phyloP scores from a whole-genome alignment of 106 monocot genomes.

The Dendrobium officinale region DNA sequence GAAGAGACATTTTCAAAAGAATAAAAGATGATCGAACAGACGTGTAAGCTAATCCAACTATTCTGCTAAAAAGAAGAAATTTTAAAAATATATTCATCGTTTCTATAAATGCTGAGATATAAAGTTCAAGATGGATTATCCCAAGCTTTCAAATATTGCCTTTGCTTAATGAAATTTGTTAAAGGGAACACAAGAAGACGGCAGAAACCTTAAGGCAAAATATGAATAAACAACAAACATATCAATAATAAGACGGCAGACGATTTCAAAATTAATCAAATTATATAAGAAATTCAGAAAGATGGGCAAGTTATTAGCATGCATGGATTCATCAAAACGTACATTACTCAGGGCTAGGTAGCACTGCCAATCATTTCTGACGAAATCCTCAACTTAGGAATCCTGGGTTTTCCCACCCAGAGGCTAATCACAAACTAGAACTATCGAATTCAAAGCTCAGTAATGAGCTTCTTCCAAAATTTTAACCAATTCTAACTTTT shows the following conservation, averaged over 20 bases:
- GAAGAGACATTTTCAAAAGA: background rate
- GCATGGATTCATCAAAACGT: background rate
- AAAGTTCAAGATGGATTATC: background rate
- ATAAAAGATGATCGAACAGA: background rate
- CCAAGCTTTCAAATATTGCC: background rate
- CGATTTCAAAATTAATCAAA: background rate
- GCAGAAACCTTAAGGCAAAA: background rate
- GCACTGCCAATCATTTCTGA: background rate
- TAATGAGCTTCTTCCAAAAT: background rate
- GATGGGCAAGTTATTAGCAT: background rate
- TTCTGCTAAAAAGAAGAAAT: background rate
- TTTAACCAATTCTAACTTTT: background rate
- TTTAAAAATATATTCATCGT: background rate
- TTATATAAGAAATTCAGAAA: background rate
- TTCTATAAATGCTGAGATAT: background rate
- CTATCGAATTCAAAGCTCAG: background rate
- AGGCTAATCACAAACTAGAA: background rate
- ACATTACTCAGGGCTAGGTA: background rate
- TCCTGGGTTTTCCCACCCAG: background rate
- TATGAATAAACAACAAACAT: background rate
- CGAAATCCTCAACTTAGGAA: conserved; percentile 1
- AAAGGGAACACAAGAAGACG: background rate
- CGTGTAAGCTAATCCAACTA: background rate
- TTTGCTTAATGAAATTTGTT: background rate
- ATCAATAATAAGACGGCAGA: background rate